Evolutionary conservation across 176 grass and related monocot species (phyloP).

Genomic region (Lolium multiflorum): DNA sequence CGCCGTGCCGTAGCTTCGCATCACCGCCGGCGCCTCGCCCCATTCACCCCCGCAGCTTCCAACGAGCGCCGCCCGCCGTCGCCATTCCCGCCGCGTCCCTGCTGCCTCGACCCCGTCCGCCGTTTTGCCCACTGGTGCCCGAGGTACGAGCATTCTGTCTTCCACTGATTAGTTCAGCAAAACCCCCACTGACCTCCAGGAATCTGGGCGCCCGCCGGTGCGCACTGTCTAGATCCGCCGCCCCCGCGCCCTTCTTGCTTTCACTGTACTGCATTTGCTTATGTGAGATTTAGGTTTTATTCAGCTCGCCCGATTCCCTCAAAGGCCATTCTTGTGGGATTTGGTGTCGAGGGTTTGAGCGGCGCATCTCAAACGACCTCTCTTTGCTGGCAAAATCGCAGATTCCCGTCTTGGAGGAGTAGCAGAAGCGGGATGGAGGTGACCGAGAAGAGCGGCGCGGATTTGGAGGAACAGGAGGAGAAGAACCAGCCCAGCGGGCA

Average conservation of each 20-base stretch:
- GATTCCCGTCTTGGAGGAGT: constrained; percentile 8
- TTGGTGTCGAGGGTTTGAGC: constrained; percentile 35
- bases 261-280: constrained; percentile 30
- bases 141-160: not conserved
- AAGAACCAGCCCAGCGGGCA: constrained; percentile 40
- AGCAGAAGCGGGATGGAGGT: constrained; percentile 47
- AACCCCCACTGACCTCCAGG: not conserved
- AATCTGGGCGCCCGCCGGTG: not conserved
- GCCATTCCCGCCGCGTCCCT: not conserved
- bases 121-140: not conserved
- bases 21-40: not conserved
- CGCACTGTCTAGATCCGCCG: constrained; percentile 11
- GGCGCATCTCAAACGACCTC: constrained; percentile 21
- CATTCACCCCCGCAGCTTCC: not conserved
- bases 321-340: not conserved
- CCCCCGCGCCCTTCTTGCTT: not conserved
- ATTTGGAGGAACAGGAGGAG: constrained; percentile 49
- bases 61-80: not conserved
- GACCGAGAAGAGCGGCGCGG: constrained; percentile 44
- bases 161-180: not conserved
- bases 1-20: not conserved
- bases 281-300: not conserved
- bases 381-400: not conserved
- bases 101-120: not conserved
- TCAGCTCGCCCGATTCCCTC: not conserved